Percentiles rank a stretch among this genome's conserved stretches.
Conservation (phyloP, 2,329 filamentous ascomycete species). For the Fusarium temperatum region DNA sequence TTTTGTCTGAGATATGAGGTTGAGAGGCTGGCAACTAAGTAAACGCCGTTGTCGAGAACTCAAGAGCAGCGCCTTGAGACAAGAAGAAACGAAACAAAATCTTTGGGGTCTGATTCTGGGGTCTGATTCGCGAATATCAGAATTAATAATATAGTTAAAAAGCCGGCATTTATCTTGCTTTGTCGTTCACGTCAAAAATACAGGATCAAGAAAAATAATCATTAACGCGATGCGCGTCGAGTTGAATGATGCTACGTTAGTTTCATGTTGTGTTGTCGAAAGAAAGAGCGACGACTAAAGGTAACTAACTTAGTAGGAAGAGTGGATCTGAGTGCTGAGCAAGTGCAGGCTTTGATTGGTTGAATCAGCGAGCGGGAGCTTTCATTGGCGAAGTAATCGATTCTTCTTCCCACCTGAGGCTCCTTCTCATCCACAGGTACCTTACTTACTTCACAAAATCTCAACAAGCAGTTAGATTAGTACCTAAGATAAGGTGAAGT, state of each 20-base stretch:
- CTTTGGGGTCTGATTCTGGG: background rate
- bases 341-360: background rate
- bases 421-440: background rate
- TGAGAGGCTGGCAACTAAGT: constrained; percentile 9
- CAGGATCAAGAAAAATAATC: constrained; percentile 9
- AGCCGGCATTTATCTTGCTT: background rate
- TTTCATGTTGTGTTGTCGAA: constrained; percentile 7
- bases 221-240: constrained; percentile 22
- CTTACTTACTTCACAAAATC: background rate
- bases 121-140: background rate
- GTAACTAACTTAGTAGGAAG: background rate
- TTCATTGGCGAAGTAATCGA: background rate
- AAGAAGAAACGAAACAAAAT: background rate
- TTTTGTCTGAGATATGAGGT: background rate
- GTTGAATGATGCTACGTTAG: constrained; percentile 13
- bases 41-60: background rate
- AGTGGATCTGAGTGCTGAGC: constrained; percentile 6
- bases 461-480: background rate
- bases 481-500: too few relatives aligned
- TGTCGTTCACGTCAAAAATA: background rate
- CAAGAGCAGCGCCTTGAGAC: background rate
- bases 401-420: background rate
- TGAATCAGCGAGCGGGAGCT: background rate
- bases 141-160: background rate
- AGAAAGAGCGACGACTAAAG: constrained; percentile 13